These are phyloP conservation scores for Fusarium sp. DNA, from an alignment of 2,329 filamentous ascomycete genomes.

Conservation along the genomic window DNA sequence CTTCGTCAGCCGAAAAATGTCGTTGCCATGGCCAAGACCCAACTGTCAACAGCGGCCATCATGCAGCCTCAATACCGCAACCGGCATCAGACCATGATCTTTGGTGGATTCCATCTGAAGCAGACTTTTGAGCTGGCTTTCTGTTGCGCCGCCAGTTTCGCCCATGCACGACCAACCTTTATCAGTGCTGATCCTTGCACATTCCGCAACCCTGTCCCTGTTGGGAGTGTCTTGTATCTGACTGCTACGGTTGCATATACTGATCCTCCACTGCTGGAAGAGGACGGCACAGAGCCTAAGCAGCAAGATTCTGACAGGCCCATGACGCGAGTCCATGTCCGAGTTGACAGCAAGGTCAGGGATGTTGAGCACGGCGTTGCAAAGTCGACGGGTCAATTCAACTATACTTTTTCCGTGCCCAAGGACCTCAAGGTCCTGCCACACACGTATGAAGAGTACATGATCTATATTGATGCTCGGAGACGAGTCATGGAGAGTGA, in stretches of 20 bases:
- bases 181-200: conserved; percentile 48
- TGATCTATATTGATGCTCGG: conserved; percentile 47
- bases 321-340: conserved; percentile 45
- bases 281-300: conserved; percentile 42
- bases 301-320: conserved; percentile 38
- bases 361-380: conserved; percentile 47
- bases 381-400: conserved; percentile 47
- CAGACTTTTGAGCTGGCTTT: conserved; percentile 49
- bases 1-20: conserved; percentile 44
- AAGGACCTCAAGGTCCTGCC: conserved; percentile 46
- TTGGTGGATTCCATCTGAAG: conserved; percentile 48
- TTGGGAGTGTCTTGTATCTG: conserved; percentile 46
- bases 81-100: conserved; percentile 48
- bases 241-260: conserved; percentile 47
- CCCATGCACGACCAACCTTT: conserved; percentile 47
- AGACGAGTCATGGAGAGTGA: conserved; percentile 43
- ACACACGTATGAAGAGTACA: conserved; percentile 47
- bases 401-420: conserved; percentile 47
- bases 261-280: conserved; percentile 45
- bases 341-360: conserved; percentile 48
- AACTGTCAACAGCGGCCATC: conserved; percentile 44
- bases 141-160: conserved; percentile 48
- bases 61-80: conserved; percentile 49
- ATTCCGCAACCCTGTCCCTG: conserved; percentile 47
- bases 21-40: conserved; percentile 44